Evolutionary conservation across 306 rosid species (phyloP), one percentile per base, ranked within the genome.

Genomic region (Glycyrrhiza uralensis): DNA sequence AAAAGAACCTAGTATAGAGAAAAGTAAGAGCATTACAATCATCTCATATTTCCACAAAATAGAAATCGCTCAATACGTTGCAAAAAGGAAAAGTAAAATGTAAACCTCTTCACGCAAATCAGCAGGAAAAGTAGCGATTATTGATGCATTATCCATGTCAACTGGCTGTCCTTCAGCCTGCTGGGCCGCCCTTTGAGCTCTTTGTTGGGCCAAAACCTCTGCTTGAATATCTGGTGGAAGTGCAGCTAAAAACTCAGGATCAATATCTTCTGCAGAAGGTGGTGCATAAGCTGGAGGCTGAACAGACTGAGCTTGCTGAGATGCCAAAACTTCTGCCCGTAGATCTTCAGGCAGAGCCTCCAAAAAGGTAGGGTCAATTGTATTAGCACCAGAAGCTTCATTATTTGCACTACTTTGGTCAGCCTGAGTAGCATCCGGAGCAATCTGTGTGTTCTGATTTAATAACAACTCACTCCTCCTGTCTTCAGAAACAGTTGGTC

Each of bases 111-210:
- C 96, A 56, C 99, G 97, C 84, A 95, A 82, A 84, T 95, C 97
- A 86, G 97, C 96, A 76, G 99, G 99, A 78, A 95, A 88, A 36
- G 99, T 91, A 61, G 99, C 97, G 86, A 95, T 95, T 67, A 95
- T 92, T 1, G 99, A 95, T 66, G 96, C 97, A 75, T 91, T 95
- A 65, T 95, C 97, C 99, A 95, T 91, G 76, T 95, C 99, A 79
- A 95, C 97, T 3, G 97, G 97, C 57, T 88, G 99, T 83, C 99
- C 99, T 84, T 95, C 99, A 57, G 96, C 96, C 85, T 84, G 96
- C 33, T 85, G 99, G 51, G 89, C 87, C 76, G 86, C 88, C 83
- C 97, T 88, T 75, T 95, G 99, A 55, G 96, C 96, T 76, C 96
- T 87, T 79, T 95, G 99, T 78, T 95, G 99, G 72, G 92, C 96